Percentiles rank a stretch among this genome's conserved stretches.
These are phyloP conservation scores for Talaromyces sp. DNA, from an alignment of 2,329 filamentous ascomycete genomes.

Conservation along the genomic window DNA sequence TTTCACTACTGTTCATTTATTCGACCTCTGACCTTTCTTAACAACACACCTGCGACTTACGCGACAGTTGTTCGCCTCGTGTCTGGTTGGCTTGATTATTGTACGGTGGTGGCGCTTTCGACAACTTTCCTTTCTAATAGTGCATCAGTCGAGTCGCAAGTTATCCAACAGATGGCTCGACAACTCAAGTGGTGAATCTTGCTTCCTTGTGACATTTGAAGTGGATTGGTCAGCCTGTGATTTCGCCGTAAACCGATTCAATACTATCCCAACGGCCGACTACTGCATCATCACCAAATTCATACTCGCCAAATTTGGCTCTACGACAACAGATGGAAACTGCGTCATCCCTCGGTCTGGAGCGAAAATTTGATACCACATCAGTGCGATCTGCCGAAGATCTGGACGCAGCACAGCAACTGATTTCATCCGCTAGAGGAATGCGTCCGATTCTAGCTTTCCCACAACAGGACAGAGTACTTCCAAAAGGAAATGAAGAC, in stretches of 20 bases:
- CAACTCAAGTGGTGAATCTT: background rate
- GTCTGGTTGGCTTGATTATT: background rate
- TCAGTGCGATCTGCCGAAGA: constrained; percentile 42
- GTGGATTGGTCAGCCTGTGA: background rate
- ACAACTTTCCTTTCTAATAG: background rate
- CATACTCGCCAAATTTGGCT: background rate
- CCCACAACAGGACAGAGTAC: background rate
- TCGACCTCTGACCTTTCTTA: background rate
- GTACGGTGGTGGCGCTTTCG: background rate
- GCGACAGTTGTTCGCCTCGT: background rate
- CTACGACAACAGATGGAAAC: constrained; percentile 31
- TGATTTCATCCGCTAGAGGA: constrained; percentile 44
- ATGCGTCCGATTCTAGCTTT: constrained; percentile 24
- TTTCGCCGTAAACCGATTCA: background rate
- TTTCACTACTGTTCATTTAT: background rate
- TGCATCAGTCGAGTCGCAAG: background rate
- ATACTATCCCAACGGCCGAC: background rate
- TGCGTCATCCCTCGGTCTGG: constrained; percentile 29
- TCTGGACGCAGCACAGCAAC: constrained; percentile 44
- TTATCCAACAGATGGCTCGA: constrained; percentile 4
- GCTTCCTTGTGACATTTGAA: background rate
- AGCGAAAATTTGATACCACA: constrained; percentile 33
- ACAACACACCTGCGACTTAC: background rate
- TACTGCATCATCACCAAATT: background rate
- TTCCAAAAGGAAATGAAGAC: constrained; percentile 15